These are phyloP conservation scores for Trametes villosa DNA, from an alignment of 768 basidiomycete genomes.

Conservation along the genomic window DNA sequence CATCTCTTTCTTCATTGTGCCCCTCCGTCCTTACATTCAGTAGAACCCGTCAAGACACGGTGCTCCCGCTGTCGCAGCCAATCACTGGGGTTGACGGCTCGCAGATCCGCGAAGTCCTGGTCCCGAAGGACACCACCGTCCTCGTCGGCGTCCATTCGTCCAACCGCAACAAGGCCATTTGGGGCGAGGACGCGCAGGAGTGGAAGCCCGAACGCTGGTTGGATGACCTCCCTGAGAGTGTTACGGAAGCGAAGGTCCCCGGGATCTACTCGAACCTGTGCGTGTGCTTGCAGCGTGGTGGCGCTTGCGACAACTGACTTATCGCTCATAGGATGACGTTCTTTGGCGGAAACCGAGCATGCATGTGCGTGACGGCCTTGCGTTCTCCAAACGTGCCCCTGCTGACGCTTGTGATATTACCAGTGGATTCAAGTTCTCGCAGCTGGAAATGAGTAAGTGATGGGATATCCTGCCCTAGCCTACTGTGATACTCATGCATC, in stretches of 20 bases:
- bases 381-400: neutral
- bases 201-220: slow-evolving; percentile 31
- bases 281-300: neutral
- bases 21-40: neutral
- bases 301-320: neutral
- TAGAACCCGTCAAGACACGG: slow-evolving; percentile 36
- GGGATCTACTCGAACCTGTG: slow-evolving; percentile 19
- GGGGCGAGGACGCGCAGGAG: slow-evolving; percentile 29
- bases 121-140: slow-evolving; percentile 24
- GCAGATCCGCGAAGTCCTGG: slow-evolving; percentile 9
- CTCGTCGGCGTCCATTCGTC: slow-evolving; percentile 23
- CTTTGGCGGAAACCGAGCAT: slow-evolving; percentile 9
- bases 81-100: slow-evolving; percentile 15
- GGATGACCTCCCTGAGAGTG: slow-evolving; percentile 5
- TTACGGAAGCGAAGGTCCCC: slow-evolving; percentile 13
- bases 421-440: slow-evolving; percentile 28
- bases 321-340: slow-evolving; percentile 14
- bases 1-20: no score
- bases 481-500: neutral
- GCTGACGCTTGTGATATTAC: neutral
- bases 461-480: neutral
- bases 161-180: slow-evolving; percentile 27
- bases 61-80: slow-evolving; percentile 19
- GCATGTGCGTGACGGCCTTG: slow-evolving; percentile 12
- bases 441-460: slow-evolving; percentile 25